Conservation (phyloP, 371 early-diverging fungal species). For the Umbelopsis sp. region DNA sequence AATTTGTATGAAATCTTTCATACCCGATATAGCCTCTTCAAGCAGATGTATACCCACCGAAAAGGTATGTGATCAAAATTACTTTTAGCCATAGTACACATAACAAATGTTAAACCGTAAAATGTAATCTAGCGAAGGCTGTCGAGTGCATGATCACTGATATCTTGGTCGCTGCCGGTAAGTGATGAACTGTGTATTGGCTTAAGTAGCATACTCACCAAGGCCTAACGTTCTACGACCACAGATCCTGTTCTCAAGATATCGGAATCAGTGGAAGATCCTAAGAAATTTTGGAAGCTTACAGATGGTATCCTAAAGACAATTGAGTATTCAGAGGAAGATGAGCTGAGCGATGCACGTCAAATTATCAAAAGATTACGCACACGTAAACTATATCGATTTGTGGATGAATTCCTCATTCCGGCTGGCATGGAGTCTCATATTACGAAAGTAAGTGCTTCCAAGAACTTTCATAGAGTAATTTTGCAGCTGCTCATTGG, state of each 20-base stretch:
- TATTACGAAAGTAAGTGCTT: constrained; percentile 44
- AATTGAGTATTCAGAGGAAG: constrained; percentile 72
- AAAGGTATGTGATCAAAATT: constrained; percentile 50
- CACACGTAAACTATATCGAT: constrained; percentile 81
- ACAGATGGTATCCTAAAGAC: constrained; percentile 85
- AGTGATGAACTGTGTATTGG: background rate
- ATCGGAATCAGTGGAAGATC: constrained; percentile 67
- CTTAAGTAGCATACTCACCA: no score
- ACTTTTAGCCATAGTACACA: background rate
- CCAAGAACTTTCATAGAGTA: background rate
- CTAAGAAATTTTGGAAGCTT: constrained; percentile 74
- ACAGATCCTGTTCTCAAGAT: constrained; percentile 60
- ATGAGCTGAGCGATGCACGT: constrained; percentile 67
- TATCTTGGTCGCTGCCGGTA: constrained; percentile 76
- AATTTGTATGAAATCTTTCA: constrained; percentile 91
- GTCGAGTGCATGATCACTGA: constrained; percentile 92
- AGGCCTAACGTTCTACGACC: no score
- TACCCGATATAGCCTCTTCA: constrained; percentile 88
- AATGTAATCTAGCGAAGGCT: constrained; percentile 41
- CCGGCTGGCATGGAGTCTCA: constrained; percentile 56
- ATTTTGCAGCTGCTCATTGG: background rate
- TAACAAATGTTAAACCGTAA: background rate
- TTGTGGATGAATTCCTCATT: constrained; percentile 83
- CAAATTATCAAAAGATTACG: constrained; percentile 74
- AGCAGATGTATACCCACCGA: constrained; percentile 90